Evolutionary conservation across 805 yeast genomes (phyloP).

Genomic region (Torulaspora maleeae): DNA sequence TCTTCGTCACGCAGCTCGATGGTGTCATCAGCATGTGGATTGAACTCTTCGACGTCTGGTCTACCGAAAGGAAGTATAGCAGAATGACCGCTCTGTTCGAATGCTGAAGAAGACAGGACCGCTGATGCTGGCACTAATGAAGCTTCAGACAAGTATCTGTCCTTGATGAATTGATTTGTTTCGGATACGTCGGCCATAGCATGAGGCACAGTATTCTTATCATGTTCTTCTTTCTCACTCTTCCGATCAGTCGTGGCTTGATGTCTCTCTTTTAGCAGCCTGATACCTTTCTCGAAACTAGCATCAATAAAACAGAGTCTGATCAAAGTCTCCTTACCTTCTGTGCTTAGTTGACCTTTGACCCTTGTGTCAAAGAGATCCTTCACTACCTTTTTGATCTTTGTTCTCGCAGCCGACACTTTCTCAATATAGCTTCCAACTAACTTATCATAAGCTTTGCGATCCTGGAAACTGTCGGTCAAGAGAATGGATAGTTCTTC

Average conservation of each 20-base stretch:
- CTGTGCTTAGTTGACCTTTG: slow-evolving; percentile 51
- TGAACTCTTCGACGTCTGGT: slow-evolving; percentile 26
- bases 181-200: slow-evolving; percentile 1
- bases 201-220: background rate
- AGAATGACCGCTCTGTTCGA: slow-evolving; percentile 32
- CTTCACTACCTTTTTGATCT: slow-evolving; percentile 46
- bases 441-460: slow-evolving; percentile 26
- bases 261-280: slow-evolving; percentile 33
- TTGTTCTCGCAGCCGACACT: slow-evolving; percentile 37
- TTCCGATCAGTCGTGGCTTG: background rate
- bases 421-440: slow-evolving; percentile 37
- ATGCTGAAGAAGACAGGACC: slow-evolving; percentile 23
- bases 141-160: slow-evolving; percentile 1
- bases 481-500: slow-evolving; percentile 41
- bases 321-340: slow-evolving; percentile 75
- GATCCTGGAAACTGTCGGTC: slow-evolving; percentile 35
- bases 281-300: slow-evolving; percentile 54
- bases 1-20: slow-evolving; percentile 30
- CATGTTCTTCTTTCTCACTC: background rate
- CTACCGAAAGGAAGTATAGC: slow-evolving; percentile 39
- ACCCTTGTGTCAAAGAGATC: slow-evolving; percentile 57
- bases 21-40: slow-evolving; percentile 32
- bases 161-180: background rate
- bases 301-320: slow-evolving; percentile 68
- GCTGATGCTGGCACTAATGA: slow-evolving; percentile 10